Evolutionary conservation across 768 basidiomycete genomes (phyloP), one percentile per base, ranked within the genome.

Genomic region (Pisolithus tinctorius): DNA sequence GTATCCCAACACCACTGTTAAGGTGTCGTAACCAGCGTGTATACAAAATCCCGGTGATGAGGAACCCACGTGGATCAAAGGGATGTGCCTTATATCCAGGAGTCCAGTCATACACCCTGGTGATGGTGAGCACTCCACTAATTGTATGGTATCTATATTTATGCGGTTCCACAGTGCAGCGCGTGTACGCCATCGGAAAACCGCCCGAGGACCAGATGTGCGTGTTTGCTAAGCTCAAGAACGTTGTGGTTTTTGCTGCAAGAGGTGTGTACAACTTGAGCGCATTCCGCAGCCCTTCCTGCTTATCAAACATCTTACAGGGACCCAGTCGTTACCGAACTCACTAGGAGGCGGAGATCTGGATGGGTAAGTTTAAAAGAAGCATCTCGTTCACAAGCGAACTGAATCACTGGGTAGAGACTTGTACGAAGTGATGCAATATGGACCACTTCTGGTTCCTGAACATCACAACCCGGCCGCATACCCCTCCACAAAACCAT

Each of bases 41-140:
- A 67, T 84, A 23, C 83, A 83, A 60, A 58, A 64, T n/a, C 71
- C 74, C 1, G 72, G 65, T 0, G 77, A 82, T 45, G 55, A 69
- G 26, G 62, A 78, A 34, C 80, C 82, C 1, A 67, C 55, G 11
- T 86, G 78, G 69, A 62, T 90, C 4, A 64, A 78, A 61, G 88
- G 89, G 27, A 68, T 72, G 50, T 80, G 79, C 51, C 72, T 76
- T 36, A 80, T 90, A 45, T 84, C 80, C 6, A 72, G 88, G 50
- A 88, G 82, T 63, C 89, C 89, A 5, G 80, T 86, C 6, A 77
- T 79, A 17, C 87, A 90, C 62, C 81, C 84, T 5, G 88, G 88
- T 13, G 88, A 89, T 60, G 81, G 87, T 81, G 58, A 50, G 68
- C 54, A 17, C 43, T 8, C 16, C 30, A 46, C 52, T 16, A 37